Conservation (phyloP, 495 filamentous ascomycete genomes). For the Xylaria flabelliformis region DNA sequence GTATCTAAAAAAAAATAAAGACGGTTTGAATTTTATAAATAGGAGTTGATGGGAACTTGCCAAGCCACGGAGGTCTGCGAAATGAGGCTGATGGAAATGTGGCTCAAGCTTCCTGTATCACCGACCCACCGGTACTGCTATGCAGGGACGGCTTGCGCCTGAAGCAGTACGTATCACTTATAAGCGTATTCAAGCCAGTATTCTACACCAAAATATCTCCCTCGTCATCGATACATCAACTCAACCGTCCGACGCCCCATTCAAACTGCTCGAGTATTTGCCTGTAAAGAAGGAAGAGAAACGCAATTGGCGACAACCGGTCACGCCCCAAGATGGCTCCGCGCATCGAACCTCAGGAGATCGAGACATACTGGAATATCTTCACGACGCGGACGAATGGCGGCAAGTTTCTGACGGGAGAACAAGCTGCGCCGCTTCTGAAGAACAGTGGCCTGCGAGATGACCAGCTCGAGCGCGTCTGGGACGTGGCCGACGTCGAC, state of each 20-base stretch:
- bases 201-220: background rate
- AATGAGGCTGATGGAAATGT: slow-evolving; percentile 4
- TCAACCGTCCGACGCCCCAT: background rate
- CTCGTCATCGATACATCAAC: background rate
- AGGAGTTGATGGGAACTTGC: background rate
- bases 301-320: slow-evolving; percentile 11
- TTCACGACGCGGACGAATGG: slow-evolving; percentile 86
- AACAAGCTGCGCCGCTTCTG: slow-evolving; percentile 90
- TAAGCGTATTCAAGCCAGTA: background rate
- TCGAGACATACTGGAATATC: slow-evolving; percentile 99
- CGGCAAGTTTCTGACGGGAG: slow-evolving; percentile 82
- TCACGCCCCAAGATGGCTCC: slow-evolving; percentile 61
- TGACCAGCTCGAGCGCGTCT: slow-evolving; percentile 94
- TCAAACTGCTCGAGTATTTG: background rate
- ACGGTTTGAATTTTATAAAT: too few relatives aligned
- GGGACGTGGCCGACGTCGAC: slow-evolving; percentile 97
- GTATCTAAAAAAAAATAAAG: too few relatives aligned
- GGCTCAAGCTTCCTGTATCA: slow-evolving; percentile 6
- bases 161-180: slow-evolving; percentile 19
- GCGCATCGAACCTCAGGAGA: slow-evolving; percentile 91
- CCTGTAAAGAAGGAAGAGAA: background rate
- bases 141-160: slow-evolving; percentile 12
- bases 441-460: slow-evolving; percentile 93
- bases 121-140: background rate
- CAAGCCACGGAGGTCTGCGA: background rate